A percentile compares a stretch with the other conserved stretches of the same genome.
phyloP scores from a whole-genome alignment of 2,329 filamentous ascomycete genomes.

The Pseudocercospora fuligena region DNA sequence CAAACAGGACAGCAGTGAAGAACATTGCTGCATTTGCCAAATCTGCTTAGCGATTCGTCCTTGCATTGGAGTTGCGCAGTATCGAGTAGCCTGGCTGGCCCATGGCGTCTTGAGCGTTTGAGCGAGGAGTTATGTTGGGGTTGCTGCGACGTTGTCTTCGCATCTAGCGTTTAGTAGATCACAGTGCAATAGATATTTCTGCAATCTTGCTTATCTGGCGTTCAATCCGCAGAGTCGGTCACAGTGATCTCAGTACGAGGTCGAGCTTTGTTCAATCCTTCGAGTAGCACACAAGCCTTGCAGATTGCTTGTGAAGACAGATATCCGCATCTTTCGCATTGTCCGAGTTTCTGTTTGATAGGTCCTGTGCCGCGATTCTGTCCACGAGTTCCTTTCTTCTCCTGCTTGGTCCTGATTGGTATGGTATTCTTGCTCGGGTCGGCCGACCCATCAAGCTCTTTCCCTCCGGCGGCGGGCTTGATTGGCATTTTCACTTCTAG shows the following conservation, averaged over 20 bases:
- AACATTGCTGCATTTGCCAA: conserved; percentile 6
- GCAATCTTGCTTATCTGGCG: background rate
- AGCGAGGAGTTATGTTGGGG: background rate
- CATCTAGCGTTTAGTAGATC: background rate
- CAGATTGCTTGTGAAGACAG: conserved; percentile 93
- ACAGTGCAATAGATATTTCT: background rate
- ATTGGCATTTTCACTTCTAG: conserved; percentile 61
- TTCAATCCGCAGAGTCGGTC: conserved; percentile 19
- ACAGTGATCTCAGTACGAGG: conserved; percentile 49
- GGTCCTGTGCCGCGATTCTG: conserved; percentile 22
- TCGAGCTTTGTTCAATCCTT: conserved; percentile 80
- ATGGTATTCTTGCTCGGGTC: conserved; percentile 20
- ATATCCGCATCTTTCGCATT: conserved; percentile 88
- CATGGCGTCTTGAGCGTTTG: background rate
- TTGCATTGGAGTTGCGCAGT: background rate
- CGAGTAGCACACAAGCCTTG: conserved; percentile 88
- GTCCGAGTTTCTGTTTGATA: conserved; percentile 75
- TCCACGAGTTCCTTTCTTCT: conserved; percentile 33
- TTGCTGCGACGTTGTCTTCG: background rate
- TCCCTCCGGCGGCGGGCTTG: conserved; percentile 15
- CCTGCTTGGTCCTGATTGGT: conserved; percentile 42
- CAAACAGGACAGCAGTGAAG: conserved; percentile 1
- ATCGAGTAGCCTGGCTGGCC: background rate
- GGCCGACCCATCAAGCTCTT: conserved; percentile 14
- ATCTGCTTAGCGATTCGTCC: background rate